Conservation (phyloP, 2,329 filamentous ascomycete genomes). For the Teratosphaeria viscida region DNA sequence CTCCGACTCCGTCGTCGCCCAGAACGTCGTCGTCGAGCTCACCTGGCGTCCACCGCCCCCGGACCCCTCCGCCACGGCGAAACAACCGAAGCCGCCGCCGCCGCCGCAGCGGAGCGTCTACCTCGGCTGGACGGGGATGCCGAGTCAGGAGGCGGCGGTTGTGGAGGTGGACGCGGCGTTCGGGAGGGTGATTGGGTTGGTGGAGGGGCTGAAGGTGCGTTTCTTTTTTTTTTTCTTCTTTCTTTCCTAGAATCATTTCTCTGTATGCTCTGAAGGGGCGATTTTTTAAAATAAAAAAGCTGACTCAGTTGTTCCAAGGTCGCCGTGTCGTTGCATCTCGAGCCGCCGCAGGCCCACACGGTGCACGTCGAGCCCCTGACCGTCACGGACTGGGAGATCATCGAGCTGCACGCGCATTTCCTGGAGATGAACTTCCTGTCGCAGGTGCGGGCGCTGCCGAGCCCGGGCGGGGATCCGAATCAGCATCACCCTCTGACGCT, state of each 20-base stretch:
- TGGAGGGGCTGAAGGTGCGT: constrained; percentile 69
- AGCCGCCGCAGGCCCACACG: constrained; percentile 83
- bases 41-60: constrained; percentile 56
- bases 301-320: neutral
- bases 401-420: constrained; percentile 92
- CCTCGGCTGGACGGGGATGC: constrained; percentile 95
- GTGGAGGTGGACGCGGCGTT: constrained; percentile 85
- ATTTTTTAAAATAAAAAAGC: constrained; percentile 16
- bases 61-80: constrained; percentile 25
- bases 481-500: constrained; percentile 73
- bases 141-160: constrained; percentile 71
- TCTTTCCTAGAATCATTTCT: neutral
- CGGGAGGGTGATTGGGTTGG: constrained; percentile 63
- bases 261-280: constrained; percentile 15
- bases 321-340: constrained; percentile 60
- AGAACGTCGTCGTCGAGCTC: constrained; percentile 94
- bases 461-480: constrained; percentile 49
- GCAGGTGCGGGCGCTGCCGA: constrained; percentile 87
- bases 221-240: neutral
- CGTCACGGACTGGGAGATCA: constrained; percentile 96
- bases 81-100: constrained; percentile 23
- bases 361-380: constrained; percentile 95
- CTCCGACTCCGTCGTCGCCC: constrained; percentile 80
- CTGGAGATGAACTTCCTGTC: constrained; percentile 86
- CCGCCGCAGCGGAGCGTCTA: constrained; percentile 62